A percentile compares a stretch with the other conserved stretches of the same genome.
Conservation (phyloP, 2,329 filamentous ascomycete species). For the Gyromitra esculenta region DNA sequence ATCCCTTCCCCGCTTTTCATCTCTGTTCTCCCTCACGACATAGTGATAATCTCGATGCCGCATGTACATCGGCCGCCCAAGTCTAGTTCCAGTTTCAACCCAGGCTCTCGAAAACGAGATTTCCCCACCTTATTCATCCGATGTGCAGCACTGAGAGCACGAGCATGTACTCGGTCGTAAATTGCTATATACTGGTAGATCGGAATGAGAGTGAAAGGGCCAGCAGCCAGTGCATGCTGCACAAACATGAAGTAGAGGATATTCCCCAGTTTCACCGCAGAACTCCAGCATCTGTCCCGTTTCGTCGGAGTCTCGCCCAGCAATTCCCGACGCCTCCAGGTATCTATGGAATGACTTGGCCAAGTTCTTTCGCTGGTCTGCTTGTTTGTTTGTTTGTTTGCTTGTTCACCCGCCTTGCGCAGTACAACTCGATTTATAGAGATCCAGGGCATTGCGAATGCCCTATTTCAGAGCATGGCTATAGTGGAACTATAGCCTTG, state of each 20-base stretch:
- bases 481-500: not conserved
- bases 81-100: conserved; percentile 11
- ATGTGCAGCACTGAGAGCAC: conserved; percentile 25
- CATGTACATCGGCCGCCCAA: conserved; percentile 11
- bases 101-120: conserved; percentile 5
- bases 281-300: conserved; percentile 27
- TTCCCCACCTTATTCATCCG: conserved; percentile 35
- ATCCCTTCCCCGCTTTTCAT: conserved; percentile 37
- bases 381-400: too few relatives aligned
- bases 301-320: conserved; percentile 34
- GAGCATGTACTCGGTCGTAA: conserved; percentile 12
- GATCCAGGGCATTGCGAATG: not conserved
- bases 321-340: conserved; percentile 38
- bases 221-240: not conserved
- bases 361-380: not conserved
- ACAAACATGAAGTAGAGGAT: not conserved
- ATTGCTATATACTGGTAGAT: conserved; percentile 18
- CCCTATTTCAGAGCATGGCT: conserved; percentile 5
- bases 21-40: conserved; percentile 6
- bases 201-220: conserved; percentile 1
- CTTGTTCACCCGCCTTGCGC: not conserved
- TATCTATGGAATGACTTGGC: conserved; percentile 25
- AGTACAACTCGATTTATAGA: not conserved
- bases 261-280: conserved; percentile 16
- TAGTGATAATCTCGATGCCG: not conserved